Evolutionary conservation across 2,329 filamentous ascomycete species (phyloP).

Genomic region (Aureobasidium namibiae): DNA sequence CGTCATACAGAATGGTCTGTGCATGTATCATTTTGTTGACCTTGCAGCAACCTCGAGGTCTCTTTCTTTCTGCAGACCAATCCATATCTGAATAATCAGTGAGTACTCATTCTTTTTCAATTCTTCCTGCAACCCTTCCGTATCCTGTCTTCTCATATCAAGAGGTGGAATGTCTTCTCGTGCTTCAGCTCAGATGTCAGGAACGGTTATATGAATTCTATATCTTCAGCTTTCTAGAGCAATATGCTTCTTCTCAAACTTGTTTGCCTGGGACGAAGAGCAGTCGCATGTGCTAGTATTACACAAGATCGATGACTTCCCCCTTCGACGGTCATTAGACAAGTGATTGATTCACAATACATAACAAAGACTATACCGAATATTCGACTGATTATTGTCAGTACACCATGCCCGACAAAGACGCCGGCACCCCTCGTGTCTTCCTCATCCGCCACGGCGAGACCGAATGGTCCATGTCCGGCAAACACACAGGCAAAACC

Average conservation of each 20-base stretch:
- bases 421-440: conserved; percentile 37
- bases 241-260: neutral
- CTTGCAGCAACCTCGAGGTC: neutral
- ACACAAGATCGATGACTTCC: no score
- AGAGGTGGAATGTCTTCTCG: neutral
- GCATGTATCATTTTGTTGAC: conserved; percentile 1
- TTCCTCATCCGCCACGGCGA: conserved; percentile 71
- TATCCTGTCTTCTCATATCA: neutral
- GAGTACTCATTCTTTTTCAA: neutral
- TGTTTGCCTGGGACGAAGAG: neutral
- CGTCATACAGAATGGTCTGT: conserved; percentile 4
- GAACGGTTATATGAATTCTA: neutral
- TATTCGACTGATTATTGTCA: neutral
- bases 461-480: conserved; percentile 88
- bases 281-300: no score
- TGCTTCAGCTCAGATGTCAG: neutral
- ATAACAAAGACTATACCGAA: neutral
- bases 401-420: conserved; percentile 27
- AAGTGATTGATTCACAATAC: no score
- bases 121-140: neutral
- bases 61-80: neutral
- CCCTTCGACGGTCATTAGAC: neutral
- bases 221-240: neutral
- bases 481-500: conserved; percentile 66
- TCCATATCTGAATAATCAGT: neutral